phyloP scores from a whole-genome alignment of 202 grass and related monocot genomes.

The Brachypodium distachyon region DNA sequence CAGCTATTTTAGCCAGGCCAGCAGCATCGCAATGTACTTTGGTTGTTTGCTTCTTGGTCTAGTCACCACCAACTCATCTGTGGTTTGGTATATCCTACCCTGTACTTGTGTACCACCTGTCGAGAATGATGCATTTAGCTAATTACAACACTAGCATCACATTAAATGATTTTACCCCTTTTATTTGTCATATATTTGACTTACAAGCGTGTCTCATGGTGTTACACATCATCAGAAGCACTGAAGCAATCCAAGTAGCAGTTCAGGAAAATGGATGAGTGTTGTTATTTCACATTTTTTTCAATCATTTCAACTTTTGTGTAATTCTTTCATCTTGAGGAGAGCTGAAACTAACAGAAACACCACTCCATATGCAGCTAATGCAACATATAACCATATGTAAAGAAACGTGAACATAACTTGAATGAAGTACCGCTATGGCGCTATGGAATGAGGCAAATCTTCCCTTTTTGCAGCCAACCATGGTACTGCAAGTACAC shows the following conservation, averaged over 20 bases:
- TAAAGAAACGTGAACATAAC: neutral
- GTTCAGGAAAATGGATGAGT: neutral
- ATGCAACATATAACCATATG: neutral
- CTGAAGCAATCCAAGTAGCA: neutral
- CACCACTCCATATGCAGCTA: neutral
- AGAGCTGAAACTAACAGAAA: neutral
- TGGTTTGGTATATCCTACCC: too few species aligned
- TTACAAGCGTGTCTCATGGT: neutral
- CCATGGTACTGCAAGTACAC: neutral
- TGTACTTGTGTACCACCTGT: neutral
- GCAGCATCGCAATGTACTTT: neutral
- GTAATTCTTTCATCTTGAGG: neutral
- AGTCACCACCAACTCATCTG: neutral
- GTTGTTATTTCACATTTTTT: neutral
- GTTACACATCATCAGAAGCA: neutral
- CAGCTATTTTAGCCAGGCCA: constrained; percentile 9
- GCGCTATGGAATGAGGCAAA: neutral
- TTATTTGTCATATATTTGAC: neutral
- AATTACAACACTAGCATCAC: neutral
- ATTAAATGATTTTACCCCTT: neutral
- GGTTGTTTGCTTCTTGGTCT: neutral
- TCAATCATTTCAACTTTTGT: neutral
- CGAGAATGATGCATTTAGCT: neutral
- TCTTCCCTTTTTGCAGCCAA: neutral
- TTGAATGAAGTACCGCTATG: neutral